Percentiles rank a stretch among this genome's conserved stretches.
phyloP scores from a whole-genome alignment of 192 early-diverging fungal genomes.

The Dispira parvispora region DNA sequence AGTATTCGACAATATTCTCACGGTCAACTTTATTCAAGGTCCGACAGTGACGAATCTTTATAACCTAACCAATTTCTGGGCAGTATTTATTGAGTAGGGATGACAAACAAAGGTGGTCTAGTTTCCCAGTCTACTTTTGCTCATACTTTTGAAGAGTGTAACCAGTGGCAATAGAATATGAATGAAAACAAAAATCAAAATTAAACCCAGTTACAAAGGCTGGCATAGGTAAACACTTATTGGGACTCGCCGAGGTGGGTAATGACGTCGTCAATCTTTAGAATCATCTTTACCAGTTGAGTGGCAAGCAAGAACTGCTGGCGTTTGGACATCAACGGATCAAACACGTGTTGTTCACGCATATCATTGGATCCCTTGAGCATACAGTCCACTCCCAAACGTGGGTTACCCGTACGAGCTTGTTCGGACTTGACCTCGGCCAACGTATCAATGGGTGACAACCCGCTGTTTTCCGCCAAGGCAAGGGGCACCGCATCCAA shows the following conservation, averaged over 20 bases:
- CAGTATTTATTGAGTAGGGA: too few relatives aligned
- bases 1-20: too few relatives aligned
- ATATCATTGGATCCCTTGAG: conserved; percentile 86
- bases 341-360: conserved; percentile 95
- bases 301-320: conserved; percentile 96
- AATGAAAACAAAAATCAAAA: too few relatives aligned
- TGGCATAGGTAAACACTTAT: too few relatives aligned
- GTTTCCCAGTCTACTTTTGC: too few relatives aligned
- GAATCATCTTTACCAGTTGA: conserved; percentile 97
- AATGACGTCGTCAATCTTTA: conserved; percentile 89
- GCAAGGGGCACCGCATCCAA: conserved; percentile 87
- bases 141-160: too few relatives aligned
- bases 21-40: too few relatives aligned
- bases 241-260: conserved; percentile 16
- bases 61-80: too few relatives aligned
- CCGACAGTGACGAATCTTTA: too few relatives aligned
- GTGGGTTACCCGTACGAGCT: conserved; percentile 63
- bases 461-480: conserved; percentile 93
- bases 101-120: too few relatives aligned
- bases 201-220: too few relatives aligned
- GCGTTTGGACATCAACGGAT: conserved; percentile 98
- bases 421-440: conserved; percentile 92
- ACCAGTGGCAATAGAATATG: too few relatives aligned
- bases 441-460: conserved; percentile 91
- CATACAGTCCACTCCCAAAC: conserved; percentile 94